phyloP scores from a whole-genome alignment of 2,329 filamentous ascomycete genomes.

The Alternaria triticina region DNA sequence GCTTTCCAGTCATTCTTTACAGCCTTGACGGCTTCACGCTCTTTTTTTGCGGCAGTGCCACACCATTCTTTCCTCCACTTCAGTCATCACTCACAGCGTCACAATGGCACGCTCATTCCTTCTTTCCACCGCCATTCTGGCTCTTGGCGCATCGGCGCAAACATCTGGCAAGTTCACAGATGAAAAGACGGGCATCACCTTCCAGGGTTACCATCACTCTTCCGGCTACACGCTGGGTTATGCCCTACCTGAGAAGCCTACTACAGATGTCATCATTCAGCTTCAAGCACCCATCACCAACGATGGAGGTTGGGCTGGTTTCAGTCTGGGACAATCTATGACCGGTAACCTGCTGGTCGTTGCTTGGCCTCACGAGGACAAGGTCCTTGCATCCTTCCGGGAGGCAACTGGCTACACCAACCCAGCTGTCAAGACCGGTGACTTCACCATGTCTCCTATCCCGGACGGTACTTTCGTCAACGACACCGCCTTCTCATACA shows the following conservation, averaged over 20 bases:
- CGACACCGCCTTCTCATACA: slow-evolving; percentile 61
- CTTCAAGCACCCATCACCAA: slow-evolving; percentile 54
- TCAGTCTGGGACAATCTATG: slow-evolving; percentile 59
- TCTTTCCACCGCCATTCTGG: slow-evolving; percentile 34
- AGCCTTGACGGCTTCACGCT: slow-evolving; percentile 44
- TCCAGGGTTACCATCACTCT: slow-evolving; percentile 39
- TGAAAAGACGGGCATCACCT: slow-evolving; percentile 41
- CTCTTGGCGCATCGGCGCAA: slow-evolving; percentile 34
- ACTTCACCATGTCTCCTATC: slow-evolving; percentile 54
- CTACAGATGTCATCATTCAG: slow-evolving; percentile 62
- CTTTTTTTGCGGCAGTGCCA: slow-evolving; percentile 35
- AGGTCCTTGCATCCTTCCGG: slow-evolving; percentile 56
- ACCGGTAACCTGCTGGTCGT: slow-evolving; percentile 57
- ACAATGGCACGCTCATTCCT: slow-evolving; percentile 39
- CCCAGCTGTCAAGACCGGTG: slow-evolving; percentile 53
- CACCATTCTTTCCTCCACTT: slow-evolving; percentile 21
- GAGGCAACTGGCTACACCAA: slow-evolving; percentile 57
- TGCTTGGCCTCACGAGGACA: slow-evolving; percentile 59
- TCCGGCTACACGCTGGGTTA: slow-evolving; percentile 59
- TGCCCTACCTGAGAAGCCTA: slow-evolving; percentile 57
- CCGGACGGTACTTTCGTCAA: slow-evolving; percentile 61
- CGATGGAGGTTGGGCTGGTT: slow-evolving; percentile 58
- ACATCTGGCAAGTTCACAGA: slow-evolving; percentile 37
- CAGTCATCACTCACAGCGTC: slow-evolving; percentile 7
- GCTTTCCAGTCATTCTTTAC: slow-evolving; percentile 26